Percentiles rank a stretch among this genome's conserved stretches.
Evolutionary conservation across 1,284 basidiomycete species (phyloP).

Genomic region (Ceratobasidium sp.): DNA sequence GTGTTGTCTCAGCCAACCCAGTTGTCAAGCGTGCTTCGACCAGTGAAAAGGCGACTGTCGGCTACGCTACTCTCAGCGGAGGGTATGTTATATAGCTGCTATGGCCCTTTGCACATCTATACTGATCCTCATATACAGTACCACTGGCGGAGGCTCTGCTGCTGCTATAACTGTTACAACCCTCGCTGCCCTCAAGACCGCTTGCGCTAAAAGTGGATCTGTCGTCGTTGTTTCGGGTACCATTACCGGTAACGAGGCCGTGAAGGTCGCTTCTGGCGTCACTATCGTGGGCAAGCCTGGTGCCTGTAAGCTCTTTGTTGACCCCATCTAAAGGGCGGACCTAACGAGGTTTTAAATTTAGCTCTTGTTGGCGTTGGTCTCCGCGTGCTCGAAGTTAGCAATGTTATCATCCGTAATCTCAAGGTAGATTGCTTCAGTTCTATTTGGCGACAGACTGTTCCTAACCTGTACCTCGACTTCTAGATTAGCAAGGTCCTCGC

Average conservation of each 20-base stretch:
- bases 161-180: slow-evolving; percentile 41
- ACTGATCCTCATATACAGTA: not conserved
- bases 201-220: slow-evolving; percentile 62
- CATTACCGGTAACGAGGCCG: slow-evolving; percentile 58
- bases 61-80: not conserved
- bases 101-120: not conserved
- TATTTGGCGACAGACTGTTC: too few species aligned
- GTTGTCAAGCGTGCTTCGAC: too few species aligned
- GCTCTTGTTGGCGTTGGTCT: slow-evolving; percentile 62
- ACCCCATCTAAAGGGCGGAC: too few species aligned
- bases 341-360: too few species aligned
- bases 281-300: slow-evolving; percentile 59
- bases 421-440: too few species aligned
- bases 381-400: slow-evolving; percentile 60
- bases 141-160: slow-evolving; percentile 42
- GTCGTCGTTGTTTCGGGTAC: slow-evolving; percentile 64
- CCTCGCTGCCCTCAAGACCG: slow-evolving; percentile 55
- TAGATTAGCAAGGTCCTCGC: slow-evolving; percentile 66
- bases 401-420: slow-evolving; percentile 55
- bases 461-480: not conserved
- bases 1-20: too few species aligned
- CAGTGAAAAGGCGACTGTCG: not conserved
- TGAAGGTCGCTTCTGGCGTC: slow-evolving; percentile 58
- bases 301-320: too few species aligned
- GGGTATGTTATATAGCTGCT: not conserved